phyloP scores from a whole-genome alignment of 176 grass and related monocot genomes.

The Leersia perrieri region DNA sequence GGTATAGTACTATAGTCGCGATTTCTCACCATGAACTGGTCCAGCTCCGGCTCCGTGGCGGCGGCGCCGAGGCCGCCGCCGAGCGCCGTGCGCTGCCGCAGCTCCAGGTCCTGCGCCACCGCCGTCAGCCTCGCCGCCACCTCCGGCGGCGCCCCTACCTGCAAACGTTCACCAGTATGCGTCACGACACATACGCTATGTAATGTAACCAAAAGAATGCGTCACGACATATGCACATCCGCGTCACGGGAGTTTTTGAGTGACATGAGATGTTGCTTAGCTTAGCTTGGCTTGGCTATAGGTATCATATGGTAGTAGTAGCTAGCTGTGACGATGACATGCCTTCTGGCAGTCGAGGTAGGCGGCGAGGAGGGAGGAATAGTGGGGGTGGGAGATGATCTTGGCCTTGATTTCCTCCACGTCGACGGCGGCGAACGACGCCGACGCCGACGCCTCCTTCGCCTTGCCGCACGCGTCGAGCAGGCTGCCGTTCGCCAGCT shows the following conservation, averaged over 20 bases:
- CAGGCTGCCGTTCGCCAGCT: conserved; percentile 40
- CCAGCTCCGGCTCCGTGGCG: conserved; percentile 81
- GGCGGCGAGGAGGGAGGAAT: conserved; percentile 85
- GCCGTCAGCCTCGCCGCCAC: conserved; percentile 66
- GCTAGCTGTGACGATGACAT: too few relatives aligned
- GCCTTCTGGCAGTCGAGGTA: conserved; percentile 99
- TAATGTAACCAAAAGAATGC: too few relatives aligned
- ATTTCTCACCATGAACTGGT: conserved; percentile 88
- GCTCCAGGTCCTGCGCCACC: conserved; percentile 73
- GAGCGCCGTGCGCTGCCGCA: conserved; percentile 61
- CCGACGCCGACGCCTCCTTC: conserved; percentile 70
- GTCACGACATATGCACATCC: neutral
- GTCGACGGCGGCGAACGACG: conserved; percentile 48
- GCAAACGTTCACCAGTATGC: conserved; percentile 3
- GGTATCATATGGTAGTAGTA: too few relatives aligned
- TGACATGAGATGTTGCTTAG: conserved; percentile 46
- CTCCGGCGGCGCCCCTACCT: conserved; percentile 98
- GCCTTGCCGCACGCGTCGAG: conserved; percentile 52
- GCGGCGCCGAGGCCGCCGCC: conserved; percentile 49
- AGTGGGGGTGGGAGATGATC: conserved; percentile 96
- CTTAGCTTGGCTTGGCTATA: too few relatives aligned
- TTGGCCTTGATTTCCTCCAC: conserved; percentile 91
- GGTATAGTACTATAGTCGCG: too few relatives aligned
- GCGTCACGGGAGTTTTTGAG: neutral
- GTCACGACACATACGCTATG: conserved; percentile 1